phyloP scores from a whole-genome alignment of 768 basidiomycete species.

The Mrakia frigida region DNA sequence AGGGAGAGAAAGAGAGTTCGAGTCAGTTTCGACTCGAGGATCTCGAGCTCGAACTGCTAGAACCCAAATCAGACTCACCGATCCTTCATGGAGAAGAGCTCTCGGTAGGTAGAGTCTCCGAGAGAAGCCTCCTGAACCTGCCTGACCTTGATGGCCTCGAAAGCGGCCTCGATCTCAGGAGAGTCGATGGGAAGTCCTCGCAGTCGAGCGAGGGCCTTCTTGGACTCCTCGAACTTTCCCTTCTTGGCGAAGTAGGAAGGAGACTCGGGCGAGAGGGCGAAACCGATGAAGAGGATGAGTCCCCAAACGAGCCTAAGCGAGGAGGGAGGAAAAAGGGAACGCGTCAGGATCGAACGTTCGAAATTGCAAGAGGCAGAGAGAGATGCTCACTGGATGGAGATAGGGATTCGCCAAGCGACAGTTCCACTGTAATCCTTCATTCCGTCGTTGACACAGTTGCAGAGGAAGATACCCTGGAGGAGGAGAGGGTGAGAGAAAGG shows the following conservation, averaged over 20 bases:
- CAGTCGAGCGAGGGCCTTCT: conserved; percentile 27
- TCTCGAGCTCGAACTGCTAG: not conserved
- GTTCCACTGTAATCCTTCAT: conserved; percentile 23
- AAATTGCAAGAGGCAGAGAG: not conserved
- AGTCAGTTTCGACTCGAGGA: not conserved
- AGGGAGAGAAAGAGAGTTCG: not conserved
- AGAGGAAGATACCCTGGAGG: conserved; percentile 31
- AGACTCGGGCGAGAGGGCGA: conserved; percentile 33
- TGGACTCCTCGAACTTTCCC: conserved; percentile 27
- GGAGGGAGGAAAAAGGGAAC: not conserved
- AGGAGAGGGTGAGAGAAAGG: too few species aligned
- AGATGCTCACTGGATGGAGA: conserved; percentile 21
- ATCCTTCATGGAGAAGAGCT: conserved; percentile 30
- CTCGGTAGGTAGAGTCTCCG: conserved; percentile 27
- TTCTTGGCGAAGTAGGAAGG: conserved; percentile 28
- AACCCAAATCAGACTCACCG: not conserved
- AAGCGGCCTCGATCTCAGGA: conserved; percentile 17
- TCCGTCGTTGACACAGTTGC: conserved; percentile 30
- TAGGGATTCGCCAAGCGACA: conserved; percentile 28
- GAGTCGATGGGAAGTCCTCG: conserved; percentile 19
- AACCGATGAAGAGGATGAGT: conserved; percentile 28
- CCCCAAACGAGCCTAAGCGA: conserved; percentile 22
- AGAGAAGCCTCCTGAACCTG: conserved; percentile 26
- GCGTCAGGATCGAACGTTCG: not conserved
- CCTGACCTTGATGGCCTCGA: conserved; percentile 25